Conservation (phyloP, 2,329 filamentous ascomycete genomes). For the Zalaria obscura region DNA sequence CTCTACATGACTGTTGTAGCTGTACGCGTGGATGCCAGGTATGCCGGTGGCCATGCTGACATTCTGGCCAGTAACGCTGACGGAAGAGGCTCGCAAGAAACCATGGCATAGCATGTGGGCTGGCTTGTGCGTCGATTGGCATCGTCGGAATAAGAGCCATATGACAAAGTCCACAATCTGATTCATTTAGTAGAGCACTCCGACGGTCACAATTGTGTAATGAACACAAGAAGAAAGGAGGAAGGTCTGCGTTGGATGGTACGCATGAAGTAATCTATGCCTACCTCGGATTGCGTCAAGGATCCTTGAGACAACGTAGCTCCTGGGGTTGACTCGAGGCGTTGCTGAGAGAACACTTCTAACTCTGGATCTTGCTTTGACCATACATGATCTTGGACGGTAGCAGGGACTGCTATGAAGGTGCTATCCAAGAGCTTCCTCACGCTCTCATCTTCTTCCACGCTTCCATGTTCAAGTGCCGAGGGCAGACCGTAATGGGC, state of each 20-base stretch:
- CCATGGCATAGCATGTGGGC: conserved; percentile 75
- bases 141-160: conserved; percentile 58
- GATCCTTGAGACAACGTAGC: conserved; percentile 18
- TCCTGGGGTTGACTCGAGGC: conserved; percentile 17
- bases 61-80: conserved; percentile 15
- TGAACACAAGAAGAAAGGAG: conserved; percentile 8
- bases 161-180: conserved; percentile 42
- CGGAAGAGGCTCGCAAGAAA: conserved; percentile 41
- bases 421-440: conserved; percentile 52
- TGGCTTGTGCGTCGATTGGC: conserved; percentile 36
- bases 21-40: conserved; percentile 49
- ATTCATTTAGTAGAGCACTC: conserved; percentile 1
- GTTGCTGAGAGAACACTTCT: conserved; percentile 30
- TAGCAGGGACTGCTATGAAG: conserved; percentile 43
- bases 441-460: conserved; percentile 22
- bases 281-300: conserved; percentile 29
- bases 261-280: conserved; percentile 7
- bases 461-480: no score
- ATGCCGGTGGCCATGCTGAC: conserved; percentile 34
- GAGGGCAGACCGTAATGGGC: conserved; percentile 27
- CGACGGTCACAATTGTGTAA: conserved; percentile 36
- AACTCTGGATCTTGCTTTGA: conserved; percentile 23
- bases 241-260: neutral
- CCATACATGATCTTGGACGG: conserved; percentile 20
- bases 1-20: conserved; percentile 56